Conservation (phyloP, 2,329 filamentous ascomycete species). For the Alternaria viburni region DNA sequence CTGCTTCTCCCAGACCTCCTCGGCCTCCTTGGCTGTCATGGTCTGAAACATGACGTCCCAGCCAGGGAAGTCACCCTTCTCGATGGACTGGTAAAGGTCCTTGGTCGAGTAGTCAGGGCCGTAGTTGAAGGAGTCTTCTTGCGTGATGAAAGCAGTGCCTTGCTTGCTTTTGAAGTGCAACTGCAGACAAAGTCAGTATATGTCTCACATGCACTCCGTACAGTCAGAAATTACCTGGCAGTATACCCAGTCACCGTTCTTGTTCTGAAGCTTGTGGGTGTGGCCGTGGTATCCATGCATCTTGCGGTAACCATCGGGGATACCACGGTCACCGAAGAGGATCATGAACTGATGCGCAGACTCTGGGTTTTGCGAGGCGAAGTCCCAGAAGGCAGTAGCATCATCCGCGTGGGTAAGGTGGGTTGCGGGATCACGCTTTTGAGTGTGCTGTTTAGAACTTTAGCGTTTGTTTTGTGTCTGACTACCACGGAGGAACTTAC, state of each 20-base stretch:
- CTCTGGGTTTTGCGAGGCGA: constrained; percentile 61
- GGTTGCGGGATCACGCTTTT: constrained; percentile 75
- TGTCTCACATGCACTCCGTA: no score
- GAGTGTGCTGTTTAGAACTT: constrained; percentile 59
- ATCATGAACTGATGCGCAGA: constrained; percentile 62
- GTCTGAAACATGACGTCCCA: constrained; percentile 61
- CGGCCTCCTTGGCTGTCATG: constrained; percentile 60
- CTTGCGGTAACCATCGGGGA: constrained; percentile 61
- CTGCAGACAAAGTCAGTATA: constrained; percentile 24
- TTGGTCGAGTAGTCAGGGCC: constrained; percentile 61
- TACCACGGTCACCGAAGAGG: constrained; percentile 62
- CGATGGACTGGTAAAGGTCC: constrained; percentile 60
- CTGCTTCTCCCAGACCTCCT: constrained; percentile 59
- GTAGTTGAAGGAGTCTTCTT: constrained; percentile 58
- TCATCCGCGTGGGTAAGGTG: constrained; percentile 71
- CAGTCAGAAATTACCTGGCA: constrained; percentile 23
- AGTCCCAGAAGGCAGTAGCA: constrained; percentile 72
- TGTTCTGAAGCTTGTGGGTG: constrained; percentile 61
- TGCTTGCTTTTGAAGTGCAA: constrained; percentile 62
- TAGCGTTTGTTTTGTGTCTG: background rate
- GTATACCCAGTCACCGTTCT: constrained; percentile 61
- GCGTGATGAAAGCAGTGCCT: constrained; percentile 59
- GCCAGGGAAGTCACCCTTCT: constrained; percentile 59
- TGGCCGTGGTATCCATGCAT: constrained; percentile 63
- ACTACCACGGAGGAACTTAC: background rate